Base-by-base conservation (phyloP, 495 filamentous ascomycete genomes). In the Trichoderma erinaceum region DNA sequence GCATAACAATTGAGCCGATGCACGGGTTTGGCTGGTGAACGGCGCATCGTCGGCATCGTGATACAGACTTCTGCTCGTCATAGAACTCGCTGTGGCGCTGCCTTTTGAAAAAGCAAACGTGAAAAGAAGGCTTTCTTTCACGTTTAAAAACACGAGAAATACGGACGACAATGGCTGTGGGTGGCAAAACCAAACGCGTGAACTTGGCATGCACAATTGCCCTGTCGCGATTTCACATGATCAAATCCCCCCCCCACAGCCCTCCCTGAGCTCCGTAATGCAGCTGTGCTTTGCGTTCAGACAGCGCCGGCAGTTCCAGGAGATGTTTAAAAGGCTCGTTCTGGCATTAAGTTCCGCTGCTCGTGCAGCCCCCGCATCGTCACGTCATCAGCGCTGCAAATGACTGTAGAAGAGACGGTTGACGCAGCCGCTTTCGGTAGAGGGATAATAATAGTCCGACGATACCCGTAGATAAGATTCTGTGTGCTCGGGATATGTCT, bases 1-100 rank as follows among this genome's bases (percentile, higher is more conserved):
- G 56, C 56, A 16, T 61, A 29, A 61, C 56, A 61, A 12, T 61
- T 61, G 23, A 32, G n/a, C 56, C 56, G 56, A 61, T n/a, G 56
- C 56, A 0, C 13, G 0, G 21, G 18, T 52, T 21, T n/a, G 48
- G 21, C 48, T n/a, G 48, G 18, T 23, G 18, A 10, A 21, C 18
- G 7, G 21, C 7, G 44, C 12, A 15, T n/a, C 6, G 48, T 52
- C 18, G 48, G 5, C 21, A 4, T 52, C 21, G 6, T 23, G 48
- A 21, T 21, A n/a, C 18, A 38, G 29, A 29, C 29, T 29, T 29
- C 29, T 29, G 7, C 35, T 10, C 35, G 35, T 29, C 29, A 38
- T 38, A 3, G 8, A 38, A 38, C 35, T 7, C 5, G 3, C 7
- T 38, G 35, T 38, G 35, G 35, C 35, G 35, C 7, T 38, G 35